Conservation (phyloP, 108 stramenopile genomes). For the Nannochloropsis gaditana region DNA sequence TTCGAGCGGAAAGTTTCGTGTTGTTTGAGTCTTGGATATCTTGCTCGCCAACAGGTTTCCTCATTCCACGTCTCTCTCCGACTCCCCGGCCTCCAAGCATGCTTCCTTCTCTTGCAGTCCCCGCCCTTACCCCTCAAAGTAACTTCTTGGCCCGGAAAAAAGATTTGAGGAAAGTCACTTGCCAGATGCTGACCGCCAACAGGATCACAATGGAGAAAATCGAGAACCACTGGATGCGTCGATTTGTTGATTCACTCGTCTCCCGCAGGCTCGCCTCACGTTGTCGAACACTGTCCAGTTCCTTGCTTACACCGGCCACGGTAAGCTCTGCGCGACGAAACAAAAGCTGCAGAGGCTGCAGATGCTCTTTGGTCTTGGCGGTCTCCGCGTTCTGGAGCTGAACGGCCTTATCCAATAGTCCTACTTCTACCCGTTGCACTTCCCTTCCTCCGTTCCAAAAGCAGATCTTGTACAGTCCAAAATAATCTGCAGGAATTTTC, state of each 20-base stretch:
- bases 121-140: not conserved
- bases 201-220: not conserved
- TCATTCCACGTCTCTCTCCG: too few relatives aligned
- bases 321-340: not conserved
- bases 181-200: not conserved
- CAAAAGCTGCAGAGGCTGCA: slow-evolving; percentile 14
- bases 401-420: not conserved
- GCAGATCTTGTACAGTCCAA: not conserved
- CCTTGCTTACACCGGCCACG: slow-evolving; percentile 11
- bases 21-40: too few relatives aligned
- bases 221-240: not conserved
- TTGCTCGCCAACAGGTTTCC: too few relatives aligned
- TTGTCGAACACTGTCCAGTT: slow-evolving; percentile 20
- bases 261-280: not conserved
- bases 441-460: not conserved
- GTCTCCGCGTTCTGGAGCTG: not conserved
- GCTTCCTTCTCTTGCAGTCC: too few relatives aligned
- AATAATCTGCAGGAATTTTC: not conserved
- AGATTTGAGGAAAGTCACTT: slow-evolving; percentile 13
- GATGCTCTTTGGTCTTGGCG: slow-evolving; percentile 13
- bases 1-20: too few relatives aligned
- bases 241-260: not conserved
- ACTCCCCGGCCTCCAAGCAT: too few relatives aligned
- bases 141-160: slow-evolving; percentile 7
- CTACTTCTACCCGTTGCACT: slow-evolving; percentile 19